phyloP scores from a whole-genome alignment of 176 grass and related monocot genomes.

The Raddia distichophylla region DNA sequence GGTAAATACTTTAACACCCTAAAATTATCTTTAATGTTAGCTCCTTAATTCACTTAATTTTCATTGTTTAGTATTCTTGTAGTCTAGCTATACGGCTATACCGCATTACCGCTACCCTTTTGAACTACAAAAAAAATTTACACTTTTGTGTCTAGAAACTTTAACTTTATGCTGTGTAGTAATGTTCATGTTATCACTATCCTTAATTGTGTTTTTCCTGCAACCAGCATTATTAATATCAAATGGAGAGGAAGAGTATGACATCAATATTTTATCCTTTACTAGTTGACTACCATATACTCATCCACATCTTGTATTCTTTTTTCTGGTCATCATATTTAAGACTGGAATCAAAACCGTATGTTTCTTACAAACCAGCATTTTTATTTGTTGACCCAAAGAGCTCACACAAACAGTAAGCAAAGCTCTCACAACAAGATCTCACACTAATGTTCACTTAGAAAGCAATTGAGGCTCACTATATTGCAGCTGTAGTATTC shows the following conservation, averaged over 20 bases:
- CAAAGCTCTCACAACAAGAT: too few relatives aligned
- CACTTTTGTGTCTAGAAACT: not conserved
- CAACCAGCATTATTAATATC: not conserved
- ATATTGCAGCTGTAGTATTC: too few relatives aligned
- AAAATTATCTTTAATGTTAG: not conserved
- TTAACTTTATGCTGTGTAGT: not conserved
- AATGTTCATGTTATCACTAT: not conserved
- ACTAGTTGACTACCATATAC: not conserved
- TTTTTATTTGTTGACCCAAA: not conserved
- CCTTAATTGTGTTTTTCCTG: not conserved
- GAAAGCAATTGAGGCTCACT: too few relatives aligned
- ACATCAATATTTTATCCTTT: not conserved
- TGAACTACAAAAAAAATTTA: not conserved
- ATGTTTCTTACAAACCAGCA: not conserved
- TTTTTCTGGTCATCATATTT: not conserved
- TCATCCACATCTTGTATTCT: not conserved
- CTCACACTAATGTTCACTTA: too few relatives aligned
- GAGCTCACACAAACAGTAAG: too few relatives aligned
- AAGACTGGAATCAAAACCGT: not conserved
- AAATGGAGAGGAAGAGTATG: not conserved
- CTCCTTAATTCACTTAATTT: not conserved
- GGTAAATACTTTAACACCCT: not conserved
- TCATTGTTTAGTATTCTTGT: not conserved
- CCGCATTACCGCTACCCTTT: not conserved
- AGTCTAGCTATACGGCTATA: too few relatives aligned